Base-by-base conservation (phyloP, 2,329 filamentous ascomycete species). In the Zasmidium angulare region DNA sequence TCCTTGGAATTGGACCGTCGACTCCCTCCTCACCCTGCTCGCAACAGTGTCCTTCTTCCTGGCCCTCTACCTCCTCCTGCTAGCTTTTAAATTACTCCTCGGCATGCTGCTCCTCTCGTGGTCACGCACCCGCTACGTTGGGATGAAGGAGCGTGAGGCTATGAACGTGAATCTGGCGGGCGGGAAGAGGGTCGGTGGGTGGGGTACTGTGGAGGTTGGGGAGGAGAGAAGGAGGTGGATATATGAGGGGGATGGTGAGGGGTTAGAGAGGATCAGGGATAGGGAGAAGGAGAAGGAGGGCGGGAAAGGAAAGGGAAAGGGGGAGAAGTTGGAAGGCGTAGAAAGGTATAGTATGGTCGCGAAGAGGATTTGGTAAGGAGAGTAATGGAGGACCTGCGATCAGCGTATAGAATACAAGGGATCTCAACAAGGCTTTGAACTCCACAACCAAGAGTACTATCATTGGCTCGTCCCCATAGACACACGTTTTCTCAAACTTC, bases 301-400 rank as follows among this genome's bases (percentile, higher is more conserved):
- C n/a, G n/a, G n/a, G n/a, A n/a, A n/a, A n/a, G n/a, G n/a, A n/a
- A n/a, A n/a, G n/a, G n/a, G n/a, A n/a, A n/a, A n/a, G n/a, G 61
- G 83, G 65, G 82, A 84, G 54, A 86, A 84, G 72, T 85, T 86
- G 75, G 89, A 82, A 70, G 86, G 78, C 72, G 91, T 86, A 63
- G 86, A 82, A 67, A 83, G 95, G 68, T 99, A 97, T 78, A 91
- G 92, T 72, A 97, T 98, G 95, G 88, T 92, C 68, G 91, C 91
- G 0, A 98, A 97, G 82, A 84, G 95, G 72, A 99, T 99, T 68
- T 99, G 95, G 95, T 98, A 77, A 69, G 36, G n/a, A n/a, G n/a
- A n/a, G n/a, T n/a, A n/a, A n/a, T n/a, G n/a, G n/a, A n/a, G n/a
- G n/a, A n/a, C n/a, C n/a, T n/a, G n/a, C n/a, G n/a, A n/a, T n/a